Percentiles rank a stretch among this genome's conserved stretches.
Evolutionary conservation across 139 green algal genomes (phyloP).

Genomic region (Haematococcus lacustris): DNA sequence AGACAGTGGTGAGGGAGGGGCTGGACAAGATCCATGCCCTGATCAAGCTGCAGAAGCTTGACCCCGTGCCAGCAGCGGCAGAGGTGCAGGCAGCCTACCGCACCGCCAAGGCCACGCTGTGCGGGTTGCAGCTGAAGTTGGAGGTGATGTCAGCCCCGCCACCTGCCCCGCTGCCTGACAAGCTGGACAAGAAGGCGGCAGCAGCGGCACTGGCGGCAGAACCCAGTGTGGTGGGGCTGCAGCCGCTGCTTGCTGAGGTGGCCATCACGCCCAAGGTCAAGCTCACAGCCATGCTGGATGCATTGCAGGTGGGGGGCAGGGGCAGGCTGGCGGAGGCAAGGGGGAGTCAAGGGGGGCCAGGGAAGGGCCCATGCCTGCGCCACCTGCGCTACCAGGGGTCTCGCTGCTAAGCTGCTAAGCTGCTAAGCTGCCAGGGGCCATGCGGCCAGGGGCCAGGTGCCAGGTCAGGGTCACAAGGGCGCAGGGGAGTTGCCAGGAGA

Average conservation of each 20-base stretch:
- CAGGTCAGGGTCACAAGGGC: no score
- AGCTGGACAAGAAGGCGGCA: constrained; percentile 9
- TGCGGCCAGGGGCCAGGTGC: no score
- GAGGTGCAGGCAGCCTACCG: constrained; percentile 26
- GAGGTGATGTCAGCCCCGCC: constrained; percentile 15
- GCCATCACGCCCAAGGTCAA: constrained; percentile 5
- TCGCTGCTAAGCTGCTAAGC: no score
- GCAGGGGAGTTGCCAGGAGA: no score
- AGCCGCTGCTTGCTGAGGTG: constrained; percentile 17
- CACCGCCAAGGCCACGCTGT: constrained; percentile 24
- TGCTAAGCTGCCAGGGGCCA: no score
- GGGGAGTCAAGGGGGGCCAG: no score
- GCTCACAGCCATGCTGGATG: constrained; percentile 19
- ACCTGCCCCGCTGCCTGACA: background rate
- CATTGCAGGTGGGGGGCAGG: constrained; percentile 14
- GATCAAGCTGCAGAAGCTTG: constrained; percentile 40
- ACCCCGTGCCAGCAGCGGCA: constrained; percentile 41
- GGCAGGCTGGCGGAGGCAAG: no score
- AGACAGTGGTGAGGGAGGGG: constrained; percentile 17
- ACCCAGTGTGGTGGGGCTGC: background rate
- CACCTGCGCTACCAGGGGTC: no score
- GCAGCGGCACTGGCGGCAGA: constrained; percentile 2
- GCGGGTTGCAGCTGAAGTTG: constrained; percentile 28
- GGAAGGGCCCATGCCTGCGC: no score
- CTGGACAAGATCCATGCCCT: constrained; percentile 30